Base-by-base conservation (phyloP, 352 stramenopile genomes). In the Pythium catenulatum region DNA sequence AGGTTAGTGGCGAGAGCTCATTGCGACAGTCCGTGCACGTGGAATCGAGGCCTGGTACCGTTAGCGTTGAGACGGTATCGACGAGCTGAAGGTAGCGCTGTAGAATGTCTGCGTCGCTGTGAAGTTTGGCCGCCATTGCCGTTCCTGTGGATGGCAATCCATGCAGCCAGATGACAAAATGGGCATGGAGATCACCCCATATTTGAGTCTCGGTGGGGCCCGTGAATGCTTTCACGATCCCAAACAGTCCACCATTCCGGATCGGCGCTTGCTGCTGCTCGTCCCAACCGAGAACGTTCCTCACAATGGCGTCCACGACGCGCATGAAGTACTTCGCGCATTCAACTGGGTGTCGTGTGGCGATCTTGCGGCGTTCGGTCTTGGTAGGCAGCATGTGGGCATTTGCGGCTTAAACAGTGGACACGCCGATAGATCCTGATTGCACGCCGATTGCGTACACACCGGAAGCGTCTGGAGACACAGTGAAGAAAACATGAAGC, bases 311-410 rank as follows among this genome's bases (percentile, higher is more conserved):
- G 4, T 90, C 21, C 27, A 89, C 86, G 0, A 89, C 70, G 4
- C 78, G 25, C 0, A 87, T 34, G 63, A 92, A 89, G 21, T 92
- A 87, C 1, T 66, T n/a, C 46, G 81, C 87, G 32, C 81, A 91
- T 34, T 91, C 37, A 9, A 82, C 34, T 21, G 82, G 85, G 36
- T 86, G 50, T 1, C 50, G 52, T 19, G 82, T 43, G 0, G 82
- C 78, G 15, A 92, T 85, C 13, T 36, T 17, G 7, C 81, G 78
- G 4, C 81, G 43, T 6, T 86, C 78, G 0, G 75, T 79, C 45
- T 81, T 75, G 56, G 52, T 87, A 1, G 83, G 83, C 2, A 89
- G 36, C 0, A 91, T 17, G 7, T 41, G 34, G 0, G 81, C 0
- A 52, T 91, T 89, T 23, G 74, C 87, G 7, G 54, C 37, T 14